A percentile compares a stretch with the other conserved stretches of the same genome.
Conservation (phyloP, 1,139 yeast genomes). For the Suhomyces maxii region DNA sequence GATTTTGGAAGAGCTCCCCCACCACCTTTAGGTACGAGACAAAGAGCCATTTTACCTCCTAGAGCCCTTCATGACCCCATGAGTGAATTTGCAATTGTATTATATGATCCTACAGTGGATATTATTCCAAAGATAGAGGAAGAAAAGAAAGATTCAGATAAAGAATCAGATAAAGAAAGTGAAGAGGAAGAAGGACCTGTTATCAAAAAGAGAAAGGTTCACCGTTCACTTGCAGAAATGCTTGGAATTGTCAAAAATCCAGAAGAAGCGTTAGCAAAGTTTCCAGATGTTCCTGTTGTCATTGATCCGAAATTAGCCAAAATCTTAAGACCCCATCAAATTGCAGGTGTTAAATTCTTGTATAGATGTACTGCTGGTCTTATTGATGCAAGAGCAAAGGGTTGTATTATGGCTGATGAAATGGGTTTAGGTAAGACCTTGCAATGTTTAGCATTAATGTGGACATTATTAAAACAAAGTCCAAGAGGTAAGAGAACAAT, state of each 20-base stretch:
- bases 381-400: conserved; percentile 82
- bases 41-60: conserved; percentile 71
- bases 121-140: conserved; percentile 50
- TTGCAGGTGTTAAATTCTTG: conserved; percentile 90
- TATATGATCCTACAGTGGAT: conserved; percentile 93
- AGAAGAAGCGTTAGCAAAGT: conserved; percentile 49
- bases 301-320: conserved; percentile 87
- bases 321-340: conserved; percentile 91
- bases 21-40: conserved; percentile 81
- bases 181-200: conserved; percentile 16
- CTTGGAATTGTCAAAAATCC: conserved; percentile 66
- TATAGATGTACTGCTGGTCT: conserved; percentile 90
- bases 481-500: conserved; percentile 87
- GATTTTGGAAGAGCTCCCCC: conserved; percentile 36
- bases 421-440: conserved; percentile 97
- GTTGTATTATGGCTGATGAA: conserved; percentile 99
- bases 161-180: conserved; percentile 19
- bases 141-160: conserved; percentile 30
- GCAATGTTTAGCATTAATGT: conserved; percentile 88
- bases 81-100: conserved; percentile 89
- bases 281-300: conserved; percentile 91
- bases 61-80: conserved; percentile 91
- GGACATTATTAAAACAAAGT: conserved; percentile 89
- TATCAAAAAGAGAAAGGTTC: conserved; percentile 38
- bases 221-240: conserved; percentile 76